Conservation (phyloP, 2,329 filamentous ascomycete genomes). For the Aspergillus sp. region DNA sequence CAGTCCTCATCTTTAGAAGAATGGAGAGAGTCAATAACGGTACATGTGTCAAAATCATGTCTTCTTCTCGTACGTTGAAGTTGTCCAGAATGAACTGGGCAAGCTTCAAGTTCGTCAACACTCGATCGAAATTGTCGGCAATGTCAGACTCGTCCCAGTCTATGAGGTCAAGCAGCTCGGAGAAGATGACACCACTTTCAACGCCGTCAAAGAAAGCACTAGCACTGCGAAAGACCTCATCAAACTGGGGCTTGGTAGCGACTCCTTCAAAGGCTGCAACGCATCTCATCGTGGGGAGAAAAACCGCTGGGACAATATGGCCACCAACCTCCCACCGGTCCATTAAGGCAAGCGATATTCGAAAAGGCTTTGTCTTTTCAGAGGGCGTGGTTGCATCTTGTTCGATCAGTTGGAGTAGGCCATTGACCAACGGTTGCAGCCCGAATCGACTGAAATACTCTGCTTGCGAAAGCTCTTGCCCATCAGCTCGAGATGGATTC, state of each 20-base stretch:
- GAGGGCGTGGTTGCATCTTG: conserved; percentile 53
- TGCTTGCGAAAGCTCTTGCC: conserved; percentile 58
- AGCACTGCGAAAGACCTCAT: conserved; percentile 86
- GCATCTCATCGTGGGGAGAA: conserved; percentile 79
- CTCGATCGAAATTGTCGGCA: conserved; percentile 48
- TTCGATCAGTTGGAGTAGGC: conserved; percentile 74
- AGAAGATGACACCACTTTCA: conserved; percentile 90
- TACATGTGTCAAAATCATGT: conserved; percentile 86
- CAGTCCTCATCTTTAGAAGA: conserved; percentile 46
- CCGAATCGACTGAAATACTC: conserved; percentile 84
- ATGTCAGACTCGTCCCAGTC: conserved; percentile 54
- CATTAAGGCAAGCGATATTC: conserved; percentile 93
- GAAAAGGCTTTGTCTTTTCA: conserved; percentile 80
- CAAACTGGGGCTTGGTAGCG: conserved; percentile 69
- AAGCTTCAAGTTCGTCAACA: conserved; percentile 64
- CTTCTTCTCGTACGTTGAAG: conserved; percentile 94
- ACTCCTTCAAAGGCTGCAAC: conserved; percentile 70
- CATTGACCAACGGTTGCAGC: conserved; percentile 68
- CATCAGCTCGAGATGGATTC: conserved; percentile 27
- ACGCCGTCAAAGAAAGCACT: conserved; percentile 97
- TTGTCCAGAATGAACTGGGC: conserved; percentile 78
- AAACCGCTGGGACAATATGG: conserved; percentile 81
- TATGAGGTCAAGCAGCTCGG: conserved; percentile 71
- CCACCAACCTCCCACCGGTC: conserved; percentile 97
- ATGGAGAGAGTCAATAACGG: conserved; percentile 72